phyloP scores from a whole-genome alignment of 1,284 basidiomycete species.

The Golubevia pallescens region DNA sequence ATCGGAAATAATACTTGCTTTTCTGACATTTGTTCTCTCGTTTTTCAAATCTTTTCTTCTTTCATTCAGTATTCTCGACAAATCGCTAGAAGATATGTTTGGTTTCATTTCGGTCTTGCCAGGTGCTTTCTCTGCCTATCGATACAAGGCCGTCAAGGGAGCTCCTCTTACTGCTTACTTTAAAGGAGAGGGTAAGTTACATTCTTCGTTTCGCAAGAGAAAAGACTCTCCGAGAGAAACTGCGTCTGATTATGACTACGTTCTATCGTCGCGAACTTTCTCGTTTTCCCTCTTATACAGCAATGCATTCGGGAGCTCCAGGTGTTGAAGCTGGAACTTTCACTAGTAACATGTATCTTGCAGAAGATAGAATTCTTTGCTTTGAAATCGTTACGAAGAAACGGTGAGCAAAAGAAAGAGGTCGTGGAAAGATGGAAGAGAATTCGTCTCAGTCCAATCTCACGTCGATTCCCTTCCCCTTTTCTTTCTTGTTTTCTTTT shows the following conservation, averaged over 20 bases:
- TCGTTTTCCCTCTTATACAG: background rate
- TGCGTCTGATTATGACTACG: background rate
- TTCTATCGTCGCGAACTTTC: background rate
- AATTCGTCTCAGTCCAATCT: constrained; percentile 12
- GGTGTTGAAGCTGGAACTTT: constrained; percentile 9
- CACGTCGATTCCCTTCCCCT: too few species aligned
- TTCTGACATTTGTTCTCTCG: background rate
- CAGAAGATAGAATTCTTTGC: constrained; percentile 48
- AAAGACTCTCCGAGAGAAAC: constrained; percentile 72
- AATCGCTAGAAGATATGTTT: constrained; percentile 68
- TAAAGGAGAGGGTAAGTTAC: constrained; percentile 87
- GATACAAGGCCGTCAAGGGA: constrained; percentile 82
- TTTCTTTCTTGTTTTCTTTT: too few species aligned
- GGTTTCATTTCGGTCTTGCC: constrained; percentile 83
- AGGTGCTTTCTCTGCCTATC: constrained; percentile 91
- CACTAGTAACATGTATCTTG: constrained; percentile 22
- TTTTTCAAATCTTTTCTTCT: background rate
- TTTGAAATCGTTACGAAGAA: constrained; percentile 64
- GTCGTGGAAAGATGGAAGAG: constrained; percentile 72
- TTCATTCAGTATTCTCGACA: background rate
- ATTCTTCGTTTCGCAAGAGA: constrained; percentile 64
- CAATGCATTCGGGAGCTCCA: background rate
- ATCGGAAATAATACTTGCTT: background rate
- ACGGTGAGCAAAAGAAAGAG: too few species aligned
- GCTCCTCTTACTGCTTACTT: constrained; percentile 88